Base-by-base conservation (phyloP, 768 basidiomycete genomes). In the Phylloporus rhodoxanthus region DNA sequence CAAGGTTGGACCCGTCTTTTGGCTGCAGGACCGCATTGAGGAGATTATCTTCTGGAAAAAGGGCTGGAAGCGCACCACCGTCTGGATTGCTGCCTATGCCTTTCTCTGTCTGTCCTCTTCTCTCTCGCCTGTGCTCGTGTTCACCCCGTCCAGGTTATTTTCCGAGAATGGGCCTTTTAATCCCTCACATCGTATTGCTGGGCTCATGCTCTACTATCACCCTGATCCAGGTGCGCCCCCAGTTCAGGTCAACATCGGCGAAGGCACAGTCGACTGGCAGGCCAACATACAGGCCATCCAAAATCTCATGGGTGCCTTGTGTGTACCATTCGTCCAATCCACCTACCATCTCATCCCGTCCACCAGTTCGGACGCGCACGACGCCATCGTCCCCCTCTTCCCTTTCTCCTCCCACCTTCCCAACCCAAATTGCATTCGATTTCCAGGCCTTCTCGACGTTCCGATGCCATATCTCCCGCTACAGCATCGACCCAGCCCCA, bases 241-340 rank as follows among this genome's bases (percentile, higher is more conserved):
- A 2, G 63, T 66, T 0, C 69, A 68, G 8, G 61, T 70, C 14
- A 68, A 70, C 17, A 60, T 73, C 1, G 60, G 75, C 3, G 87
- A 91, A 58, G 85, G 82, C 4, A 79, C 81, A 10, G 76, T 82
- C 0, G 85, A 88, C 50, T 93, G 89, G 84, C 84, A 86, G 52
- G 85, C 87, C 14, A 95, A 93, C 54, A 70, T 94, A 3, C 91
- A 93, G 68, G 91, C 77, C 1, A 87, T 94, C 25, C 92, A 94
- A 63, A 94, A 94, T 56, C 77, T 94, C 26, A 93, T 94, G 91
- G 91, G 90, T 6, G 69, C 77, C 7, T 70, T 84, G 87, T 91
- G 67, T 55, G 87, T 57, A 19, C n/a, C 29, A 10, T 13, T 23
- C 9, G 2, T 29, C 9, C 6, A 3, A 6, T 26, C 32, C 2